Percentiles rank a stretch among this genome's conserved stretches.
Evolutionary conservation across 2,329 filamentous ascomycete species (phyloP).

Genomic region (Cladosporium sp.): DNA sequence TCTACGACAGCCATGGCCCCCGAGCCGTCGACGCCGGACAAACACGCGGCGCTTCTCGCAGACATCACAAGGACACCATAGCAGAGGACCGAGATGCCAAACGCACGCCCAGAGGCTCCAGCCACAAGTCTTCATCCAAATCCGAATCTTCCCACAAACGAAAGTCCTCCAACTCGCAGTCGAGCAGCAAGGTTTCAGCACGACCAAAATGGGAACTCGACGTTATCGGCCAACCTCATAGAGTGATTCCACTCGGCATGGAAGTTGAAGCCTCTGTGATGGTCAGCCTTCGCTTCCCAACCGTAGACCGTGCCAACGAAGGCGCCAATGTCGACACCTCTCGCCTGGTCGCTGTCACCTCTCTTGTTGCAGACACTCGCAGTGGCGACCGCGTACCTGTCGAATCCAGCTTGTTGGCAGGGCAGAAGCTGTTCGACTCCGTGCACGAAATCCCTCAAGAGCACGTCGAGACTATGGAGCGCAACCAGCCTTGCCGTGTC

Average conservation of each 20-base stretch:
- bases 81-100: constrained; percentile 12
- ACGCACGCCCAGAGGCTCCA: constrained; percentile 1
- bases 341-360: constrained; percentile 26
- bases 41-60: neutral
- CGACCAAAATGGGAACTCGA: constrained; percentile 28
- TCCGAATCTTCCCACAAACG: constrained; percentile 24
- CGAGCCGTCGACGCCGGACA: constrained; percentile 24
- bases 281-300: constrained; percentile 25
- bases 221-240: constrained; percentile 28
- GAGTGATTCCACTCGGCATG: constrained; percentile 23
- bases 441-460: constrained; percentile 27
- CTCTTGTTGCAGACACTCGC: constrained; percentile 25
- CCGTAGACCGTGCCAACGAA: constrained; percentile 19
- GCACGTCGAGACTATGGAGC: constrained; percentile 22
- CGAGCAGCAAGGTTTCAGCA: constrained; percentile 13
- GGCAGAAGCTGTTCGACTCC: constrained; percentile 31
- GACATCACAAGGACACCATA: constrained; percentile 8
- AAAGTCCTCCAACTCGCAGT: constrained; percentile 18
- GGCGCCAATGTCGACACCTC: constrained; percentile 25
- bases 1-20: constrained; percentile 25
- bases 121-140: constrained; percentile 23
- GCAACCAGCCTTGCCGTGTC: constrained; percentile 25
- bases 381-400: constrained; percentile 25
- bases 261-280: constrained; percentile 28
- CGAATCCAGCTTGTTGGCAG: constrained; percentile 27